Percentiles rank a stretch among this genome's conserved stretches.
phyloP scores from a whole-genome alignment of 805 yeast genomes.

The Metschnikowia amazonensis region DNA sequence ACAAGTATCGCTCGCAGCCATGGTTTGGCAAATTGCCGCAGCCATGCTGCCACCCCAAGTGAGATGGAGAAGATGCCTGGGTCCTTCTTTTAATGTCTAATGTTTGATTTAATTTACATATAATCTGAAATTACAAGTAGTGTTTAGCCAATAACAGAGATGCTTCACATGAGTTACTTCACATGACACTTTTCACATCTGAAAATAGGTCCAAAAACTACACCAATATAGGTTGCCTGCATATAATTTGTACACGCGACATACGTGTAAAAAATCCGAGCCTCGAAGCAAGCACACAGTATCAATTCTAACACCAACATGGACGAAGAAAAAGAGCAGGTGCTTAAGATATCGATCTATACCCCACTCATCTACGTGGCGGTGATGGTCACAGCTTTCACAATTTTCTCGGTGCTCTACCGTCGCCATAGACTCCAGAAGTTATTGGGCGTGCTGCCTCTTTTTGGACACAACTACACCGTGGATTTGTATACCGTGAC shows the following conservation, averaged over 20 bases:
- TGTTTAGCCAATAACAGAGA: no score
- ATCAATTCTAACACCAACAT: slow-evolving; percentile 2
- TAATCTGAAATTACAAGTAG: no score
- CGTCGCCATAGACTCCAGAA: slow-evolving; percentile 52
- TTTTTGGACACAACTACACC: slow-evolving; percentile 67
- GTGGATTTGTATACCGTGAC: slow-evolving; percentile 61
- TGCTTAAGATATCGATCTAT: slow-evolving; percentile 35
- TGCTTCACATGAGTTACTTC: no score
- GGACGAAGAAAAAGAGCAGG: slow-evolving; percentile 23
- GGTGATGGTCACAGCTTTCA: slow-evolving; percentile 60
- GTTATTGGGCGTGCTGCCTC: slow-evolving; percentile 60
- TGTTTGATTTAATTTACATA: not conserved
- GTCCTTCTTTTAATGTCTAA: slow-evolving; percentile 4
- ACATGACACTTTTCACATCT: no score
- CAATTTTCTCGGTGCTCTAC: slow-evolving; percentile 66
- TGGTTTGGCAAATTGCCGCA: not conserved
- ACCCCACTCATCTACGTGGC: slow-evolving; percentile 78
- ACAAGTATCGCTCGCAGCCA: not conserved
- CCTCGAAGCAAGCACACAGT: not conserved
- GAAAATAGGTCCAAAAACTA: no score
- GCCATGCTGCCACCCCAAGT: not conserved
- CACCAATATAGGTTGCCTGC: no score
- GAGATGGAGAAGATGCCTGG: slow-evolving; percentile 11
- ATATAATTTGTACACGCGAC: slow-evolving; percentile 2
- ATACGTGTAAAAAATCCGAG: slow-evolving; percentile 3